phyloP scores from a whole-genome alignment of 352 stramenopile species.

The Phytophthora gonapodyides region DNA sequence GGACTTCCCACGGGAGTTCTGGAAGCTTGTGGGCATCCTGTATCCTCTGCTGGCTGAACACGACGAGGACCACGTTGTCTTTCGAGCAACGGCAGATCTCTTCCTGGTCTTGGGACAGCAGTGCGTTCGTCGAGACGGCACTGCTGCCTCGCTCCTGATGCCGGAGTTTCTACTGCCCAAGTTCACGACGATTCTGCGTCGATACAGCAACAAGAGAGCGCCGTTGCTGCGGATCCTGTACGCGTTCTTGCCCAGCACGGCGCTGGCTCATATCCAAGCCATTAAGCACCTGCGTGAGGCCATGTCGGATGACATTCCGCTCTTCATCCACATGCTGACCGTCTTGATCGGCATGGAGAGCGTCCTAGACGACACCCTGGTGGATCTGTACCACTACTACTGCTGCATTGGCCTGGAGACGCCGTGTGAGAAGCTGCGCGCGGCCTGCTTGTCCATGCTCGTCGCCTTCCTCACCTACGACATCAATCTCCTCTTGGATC shows the following conservation, averaged over 20 bases:
- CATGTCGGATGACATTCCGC: constrained; percentile 57
- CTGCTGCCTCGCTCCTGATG: constrained; percentile 51
- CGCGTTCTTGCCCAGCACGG: constrained; percentile 55
- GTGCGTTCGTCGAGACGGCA: constrained; percentile 50
- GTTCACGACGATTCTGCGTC: constrained; percentile 33
- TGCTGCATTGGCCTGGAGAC: constrained; percentile 82
- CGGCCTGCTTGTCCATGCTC: constrained; percentile 82
- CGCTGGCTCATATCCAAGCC: constrained; percentile 67
- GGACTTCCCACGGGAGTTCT: constrained; percentile 85
- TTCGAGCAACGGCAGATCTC: constrained; percentile 37
- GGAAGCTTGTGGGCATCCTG: constrained; percentile 66
- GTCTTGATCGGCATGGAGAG: constrained; percentile 76
- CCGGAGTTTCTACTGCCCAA: constrained; percentile 61
- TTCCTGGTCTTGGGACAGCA: constrained; percentile 50
- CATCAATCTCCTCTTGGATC: constrained; percentile 47
- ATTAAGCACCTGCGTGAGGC: constrained; percentile 80
- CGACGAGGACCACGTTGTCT: constrained; percentile 52
- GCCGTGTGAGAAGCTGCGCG: constrained; percentile 74
- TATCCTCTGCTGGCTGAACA: constrained; percentile 55
- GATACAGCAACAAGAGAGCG: constrained; percentile 47
- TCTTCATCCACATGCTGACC: constrained; percentile 78
- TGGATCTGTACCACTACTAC: constrained; percentile 90
- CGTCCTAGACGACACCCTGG: constrained; percentile 68
- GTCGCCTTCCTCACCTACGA: constrained; percentile 47
- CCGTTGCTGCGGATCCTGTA: constrained; percentile 64